Conservation (phyloP, 177 flowering plant genomes). For the Vitis hybrid region DNA sequence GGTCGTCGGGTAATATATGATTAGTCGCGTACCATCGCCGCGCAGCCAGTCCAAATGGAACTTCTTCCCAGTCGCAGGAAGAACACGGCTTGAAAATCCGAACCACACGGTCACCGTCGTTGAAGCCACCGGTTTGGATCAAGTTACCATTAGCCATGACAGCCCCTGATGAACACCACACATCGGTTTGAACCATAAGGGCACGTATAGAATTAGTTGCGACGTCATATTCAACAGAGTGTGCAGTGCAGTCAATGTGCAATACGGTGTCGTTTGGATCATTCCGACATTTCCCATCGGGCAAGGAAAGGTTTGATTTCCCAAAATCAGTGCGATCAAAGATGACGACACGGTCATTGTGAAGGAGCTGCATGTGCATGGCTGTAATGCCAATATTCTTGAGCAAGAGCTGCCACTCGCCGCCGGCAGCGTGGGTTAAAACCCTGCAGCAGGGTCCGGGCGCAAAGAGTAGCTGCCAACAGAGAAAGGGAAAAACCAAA, state of each 20-base stretch:
- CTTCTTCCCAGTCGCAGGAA: conserved; percentile 65
- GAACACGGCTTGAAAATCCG: conserved; percentile 45
- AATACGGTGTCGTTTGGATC: conserved; percentile 41
- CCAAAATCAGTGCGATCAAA: conserved; percentile 85
- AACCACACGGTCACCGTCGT: conserved; percentile 51
- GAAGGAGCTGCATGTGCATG: conserved; percentile 86
- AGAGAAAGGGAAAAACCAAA: conserved; percentile 9
- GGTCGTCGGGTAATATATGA: conserved; percentile 61
- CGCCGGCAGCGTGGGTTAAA: conserved; percentile 30
- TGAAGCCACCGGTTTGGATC: conserved; percentile 72
- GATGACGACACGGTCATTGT: conserved; percentile 71
- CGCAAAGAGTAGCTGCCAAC: conserved; percentile 5
- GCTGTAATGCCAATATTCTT: conserved; percentile 57
- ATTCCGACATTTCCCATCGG: conserved; percentile 48
- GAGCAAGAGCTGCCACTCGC: conserved; percentile 53
- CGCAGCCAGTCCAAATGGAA: conserved; percentile 20
- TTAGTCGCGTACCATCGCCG: conserved; percentile 74
- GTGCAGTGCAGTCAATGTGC: conserved; percentile 67
- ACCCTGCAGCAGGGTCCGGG: neutral
- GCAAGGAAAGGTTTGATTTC: conserved; percentile 53
- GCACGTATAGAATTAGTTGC: conserved; percentile 47
- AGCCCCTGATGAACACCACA: conserved; percentile 79
- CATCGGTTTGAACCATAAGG: conserved; percentile 57
- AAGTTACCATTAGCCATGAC: conserved; percentile 46
- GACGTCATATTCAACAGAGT: conserved; percentile 65